These are phyloP conservation scores for Penicillium malachiteum DNA, from an alignment of 495 filamentous ascomycete genomes.

Conservation along the genomic window DNA sequence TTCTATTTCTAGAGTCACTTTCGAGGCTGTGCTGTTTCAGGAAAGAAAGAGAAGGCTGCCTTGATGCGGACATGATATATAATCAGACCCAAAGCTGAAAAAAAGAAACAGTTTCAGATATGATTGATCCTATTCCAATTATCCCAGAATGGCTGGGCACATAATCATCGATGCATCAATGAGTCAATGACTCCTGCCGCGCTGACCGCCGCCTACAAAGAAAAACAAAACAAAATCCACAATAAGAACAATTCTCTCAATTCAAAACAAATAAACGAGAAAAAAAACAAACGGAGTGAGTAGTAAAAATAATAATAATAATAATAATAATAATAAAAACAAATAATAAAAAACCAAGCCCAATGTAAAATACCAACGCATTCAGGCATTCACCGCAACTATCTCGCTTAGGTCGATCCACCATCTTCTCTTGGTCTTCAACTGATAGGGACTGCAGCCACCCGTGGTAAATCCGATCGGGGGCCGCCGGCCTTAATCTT, in stretches of 20 bases:
- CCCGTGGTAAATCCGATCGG: not conserved
- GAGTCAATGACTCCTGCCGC: not conserved
- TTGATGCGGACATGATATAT: not conserved
- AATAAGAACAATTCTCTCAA: not conserved
- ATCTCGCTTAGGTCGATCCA: conserved; percentile 18
- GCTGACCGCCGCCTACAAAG: not conserved
- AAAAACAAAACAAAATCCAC: not conserved
- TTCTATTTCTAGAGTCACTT: not conserved
- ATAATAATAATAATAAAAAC: not conserved
- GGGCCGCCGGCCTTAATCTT: not conserved
- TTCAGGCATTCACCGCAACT: conserved; percentile 14
- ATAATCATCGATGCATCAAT: no score
- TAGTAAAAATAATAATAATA: not conserved
- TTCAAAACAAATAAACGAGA: not conserved
- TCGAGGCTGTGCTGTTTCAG: not conserved
- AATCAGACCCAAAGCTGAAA: not conserved
- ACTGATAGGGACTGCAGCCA: not conserved
- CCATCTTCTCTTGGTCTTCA: conserved; percentile 1
- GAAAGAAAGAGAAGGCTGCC: not conserved
- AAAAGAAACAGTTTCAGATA: no score
- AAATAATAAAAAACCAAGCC: not conserved
- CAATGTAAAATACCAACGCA: conserved; percentile 1
- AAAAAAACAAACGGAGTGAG: not conserved
- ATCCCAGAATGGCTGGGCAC: no score
- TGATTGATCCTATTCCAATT: no score